Percentiles rank a stretch among this genome's conserved stretches.
These are phyloP conservation scores for Mytilinidion resinicola DNA, from an alignment of 495 filamentous ascomycete genomes.

Conservation along the genomic window DNA sequence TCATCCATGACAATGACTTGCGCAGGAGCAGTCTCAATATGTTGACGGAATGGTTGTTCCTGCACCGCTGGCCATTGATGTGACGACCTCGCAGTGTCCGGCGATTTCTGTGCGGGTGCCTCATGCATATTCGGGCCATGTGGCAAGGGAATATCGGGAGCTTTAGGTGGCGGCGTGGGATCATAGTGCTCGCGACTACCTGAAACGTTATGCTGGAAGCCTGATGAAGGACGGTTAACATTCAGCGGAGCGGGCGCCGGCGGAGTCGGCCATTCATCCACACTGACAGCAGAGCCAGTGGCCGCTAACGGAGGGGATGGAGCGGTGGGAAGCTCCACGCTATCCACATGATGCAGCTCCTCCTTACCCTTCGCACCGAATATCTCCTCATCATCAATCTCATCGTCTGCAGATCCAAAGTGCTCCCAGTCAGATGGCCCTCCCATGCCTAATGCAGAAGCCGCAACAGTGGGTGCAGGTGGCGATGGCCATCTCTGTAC, in stretches of 20 bases:
- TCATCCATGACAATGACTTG: conserved; percentile 7
- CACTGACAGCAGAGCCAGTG: neutral
- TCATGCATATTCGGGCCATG: conserved; percentile 9
- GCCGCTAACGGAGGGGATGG: conserved; percentile 13
- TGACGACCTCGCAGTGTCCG: neutral
- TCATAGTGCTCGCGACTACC: conserved; percentile 16
- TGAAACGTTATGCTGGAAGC: conserved; percentile 2
- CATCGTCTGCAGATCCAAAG: conserved; percentile 32
- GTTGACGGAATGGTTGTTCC: neutral
- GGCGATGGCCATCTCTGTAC: conserved; percentile 4
- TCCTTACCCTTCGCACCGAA: conserved; percentile 19
- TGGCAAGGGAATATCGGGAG: neutral
- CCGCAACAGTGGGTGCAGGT: conserved; percentile 6
- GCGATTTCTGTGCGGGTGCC: neutral
- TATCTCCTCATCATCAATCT: conserved; percentile 25
- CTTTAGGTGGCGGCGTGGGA: conserved; percentile 20
- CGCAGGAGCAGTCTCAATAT: conserved; percentile 6
- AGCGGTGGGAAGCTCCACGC: conserved; percentile 16
- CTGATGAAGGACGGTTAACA: conserved; percentile 4
- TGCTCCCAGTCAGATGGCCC: conserved; percentile 59
- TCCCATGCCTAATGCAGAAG: conserved; percentile 47
- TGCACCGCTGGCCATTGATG: neutral
- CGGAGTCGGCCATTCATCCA: conserved; percentile 20
- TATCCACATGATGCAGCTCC: conserved; percentile 10
- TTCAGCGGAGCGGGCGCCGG: conserved; percentile 15